Conservation (phyloP, 2,329 filamentous ascomycete genomes). For the Akanthomyces dipterigenus region DNA sequence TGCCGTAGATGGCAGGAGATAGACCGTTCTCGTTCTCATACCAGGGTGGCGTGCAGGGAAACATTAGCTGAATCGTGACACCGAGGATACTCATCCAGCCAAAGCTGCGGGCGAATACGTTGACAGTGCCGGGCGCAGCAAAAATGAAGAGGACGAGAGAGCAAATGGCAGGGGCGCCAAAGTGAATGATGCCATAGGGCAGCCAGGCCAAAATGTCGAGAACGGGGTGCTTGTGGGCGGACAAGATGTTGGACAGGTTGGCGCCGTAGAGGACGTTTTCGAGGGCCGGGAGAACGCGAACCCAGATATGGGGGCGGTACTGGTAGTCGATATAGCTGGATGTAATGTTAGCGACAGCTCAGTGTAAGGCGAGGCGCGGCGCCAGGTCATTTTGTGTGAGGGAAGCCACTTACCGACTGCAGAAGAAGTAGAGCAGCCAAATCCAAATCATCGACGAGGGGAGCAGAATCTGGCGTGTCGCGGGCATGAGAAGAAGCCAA, state of each 20-base stretch:
- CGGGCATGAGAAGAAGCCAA: slow-evolving; percentile 68
- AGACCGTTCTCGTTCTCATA: slow-evolving; percentile 92
- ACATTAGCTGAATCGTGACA: slow-evolving; percentile 80
- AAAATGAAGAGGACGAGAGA: slow-evolving; percentile 80
- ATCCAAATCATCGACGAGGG: slow-evolving; percentile 79
- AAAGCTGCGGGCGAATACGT: slow-evolving; percentile 79
- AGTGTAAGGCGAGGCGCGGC: neutral
- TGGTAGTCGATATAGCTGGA: slow-evolving; percentile 79
- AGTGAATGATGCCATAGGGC: slow-evolving; percentile 87
- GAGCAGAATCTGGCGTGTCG: slow-evolving; percentile 85
- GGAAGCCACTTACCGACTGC: slow-evolving; percentile 68
- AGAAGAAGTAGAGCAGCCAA: slow-evolving; percentile 88
- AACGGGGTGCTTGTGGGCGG: slow-evolving; percentile 75
- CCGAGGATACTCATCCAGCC: slow-evolving; percentile 89
- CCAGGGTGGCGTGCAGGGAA: slow-evolving; percentile 94
- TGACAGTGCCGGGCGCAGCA: slow-evolving; percentile 75
- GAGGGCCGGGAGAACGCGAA: slow-evolving; percentile 84
- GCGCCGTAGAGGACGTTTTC: slow-evolving; percentile 96
- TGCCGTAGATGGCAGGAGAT: slow-evolving; percentile 85
- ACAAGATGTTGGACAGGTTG: slow-evolving; percentile 92
- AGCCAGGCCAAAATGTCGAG: slow-evolving; percentile 89
- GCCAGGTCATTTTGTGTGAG: neutral
- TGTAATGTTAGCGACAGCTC: neutral
- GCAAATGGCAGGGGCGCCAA: slow-evolving; percentile 75
- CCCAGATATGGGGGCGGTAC: slow-evolving; percentile 90